phyloP scores from a whole-genome alignment of 257 asterid species.

The Orobanche coerulescens region DNA sequence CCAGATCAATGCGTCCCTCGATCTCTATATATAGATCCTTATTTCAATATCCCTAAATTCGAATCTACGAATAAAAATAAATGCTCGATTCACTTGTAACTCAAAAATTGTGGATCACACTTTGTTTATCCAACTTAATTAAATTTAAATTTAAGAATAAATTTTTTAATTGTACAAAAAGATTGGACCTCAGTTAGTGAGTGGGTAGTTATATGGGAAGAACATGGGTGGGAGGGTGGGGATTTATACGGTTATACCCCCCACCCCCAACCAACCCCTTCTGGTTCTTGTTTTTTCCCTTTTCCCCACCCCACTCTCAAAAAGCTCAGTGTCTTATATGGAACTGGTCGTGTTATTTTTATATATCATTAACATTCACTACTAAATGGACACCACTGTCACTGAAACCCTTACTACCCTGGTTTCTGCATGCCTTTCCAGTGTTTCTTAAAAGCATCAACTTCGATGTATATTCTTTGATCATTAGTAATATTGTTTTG shows the following conservation, averaged over 20 bases:
- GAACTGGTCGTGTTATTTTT: conserved; percentile 19
- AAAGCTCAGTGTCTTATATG: conserved; percentile 14
- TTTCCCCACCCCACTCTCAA: conserved; percentile 18
- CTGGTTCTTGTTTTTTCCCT: conserved; percentile 2
- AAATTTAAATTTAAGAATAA: too few species aligned
- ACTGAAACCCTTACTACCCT: conserved; percentile 24
- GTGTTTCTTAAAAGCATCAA: too few species aligned
- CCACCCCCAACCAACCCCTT: background rate
- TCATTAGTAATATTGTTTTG: too few species aligned
- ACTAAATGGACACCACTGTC: background rate
- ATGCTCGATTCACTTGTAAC: too few species aligned
- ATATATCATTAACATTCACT: conserved; percentile 15
- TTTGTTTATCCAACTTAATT: too few species aligned
- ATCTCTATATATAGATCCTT: too few species aligned
- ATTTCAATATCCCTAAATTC: too few species aligned
- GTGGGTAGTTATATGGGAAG: conserved; percentile 47
- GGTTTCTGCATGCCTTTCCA: conserved; percentile 34
- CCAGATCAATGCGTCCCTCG: too few species aligned
- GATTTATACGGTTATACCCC: too few species aligned
- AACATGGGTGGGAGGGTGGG: conserved; percentile 23
- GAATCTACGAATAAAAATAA: too few species aligned
- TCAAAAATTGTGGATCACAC: too few species aligned
- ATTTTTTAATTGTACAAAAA: conserved; percentile 14
- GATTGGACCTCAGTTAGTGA: conserved; percentile 27
- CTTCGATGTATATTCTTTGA: too few species aligned